Conservation (phyloP, 2,329 filamentous ascomycete genomes). For the Microdochium bolleyi region DNA sequence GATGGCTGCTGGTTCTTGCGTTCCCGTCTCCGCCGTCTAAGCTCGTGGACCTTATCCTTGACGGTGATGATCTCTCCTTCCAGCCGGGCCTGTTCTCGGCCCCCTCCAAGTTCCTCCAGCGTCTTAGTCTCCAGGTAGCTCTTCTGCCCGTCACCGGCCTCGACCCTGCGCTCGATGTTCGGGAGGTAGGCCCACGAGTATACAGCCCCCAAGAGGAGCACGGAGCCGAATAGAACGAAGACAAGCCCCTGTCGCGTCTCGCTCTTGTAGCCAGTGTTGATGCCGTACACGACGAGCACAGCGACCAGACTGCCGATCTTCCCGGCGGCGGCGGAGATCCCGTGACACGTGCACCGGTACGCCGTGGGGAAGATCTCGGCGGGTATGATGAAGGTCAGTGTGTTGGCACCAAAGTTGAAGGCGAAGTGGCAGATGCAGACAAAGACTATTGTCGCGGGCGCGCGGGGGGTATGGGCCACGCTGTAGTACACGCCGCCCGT, state of each 20-base stretch:
- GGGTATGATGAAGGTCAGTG: constrained; percentile 55
- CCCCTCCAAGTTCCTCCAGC: constrained; percentile 42
- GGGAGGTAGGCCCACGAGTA: constrained; percentile 45
- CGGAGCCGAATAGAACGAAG: constrained; percentile 41
- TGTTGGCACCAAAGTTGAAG: constrained; percentile 53
- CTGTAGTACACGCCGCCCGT: constrained; percentile 42
- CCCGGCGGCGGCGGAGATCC: constrained; percentile 51
- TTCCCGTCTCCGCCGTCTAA: constrained; percentile 1
- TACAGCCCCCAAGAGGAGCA: constrained; percentile 38
- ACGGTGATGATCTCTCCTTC: constrained; percentile 36
- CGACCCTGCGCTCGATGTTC: constrained; percentile 32
- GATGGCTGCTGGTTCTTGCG: background rate
- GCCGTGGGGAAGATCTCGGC: constrained; percentile 58
- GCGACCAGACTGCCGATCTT: constrained; percentile 35
- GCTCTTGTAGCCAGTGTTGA: constrained; percentile 34
- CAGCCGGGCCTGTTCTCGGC: constrained; percentile 31
- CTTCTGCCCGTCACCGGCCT: constrained; percentile 19
- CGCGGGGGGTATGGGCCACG: constrained; percentile 29
- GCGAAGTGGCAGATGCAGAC: constrained; percentile 46
- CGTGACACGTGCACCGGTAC: constrained; percentile 55
- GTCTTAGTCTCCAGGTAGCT: constrained; percentile 34
- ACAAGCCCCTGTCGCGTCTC: constrained; percentile 37
- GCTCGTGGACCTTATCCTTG: constrained; percentile 24
- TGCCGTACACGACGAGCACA: constrained; percentile 26
- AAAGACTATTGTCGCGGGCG: constrained; percentile 38